Evolutionary conservation across 169 alveolate genomes (phyloP).

Genomic region (Condylostoma magnum): DNA sequence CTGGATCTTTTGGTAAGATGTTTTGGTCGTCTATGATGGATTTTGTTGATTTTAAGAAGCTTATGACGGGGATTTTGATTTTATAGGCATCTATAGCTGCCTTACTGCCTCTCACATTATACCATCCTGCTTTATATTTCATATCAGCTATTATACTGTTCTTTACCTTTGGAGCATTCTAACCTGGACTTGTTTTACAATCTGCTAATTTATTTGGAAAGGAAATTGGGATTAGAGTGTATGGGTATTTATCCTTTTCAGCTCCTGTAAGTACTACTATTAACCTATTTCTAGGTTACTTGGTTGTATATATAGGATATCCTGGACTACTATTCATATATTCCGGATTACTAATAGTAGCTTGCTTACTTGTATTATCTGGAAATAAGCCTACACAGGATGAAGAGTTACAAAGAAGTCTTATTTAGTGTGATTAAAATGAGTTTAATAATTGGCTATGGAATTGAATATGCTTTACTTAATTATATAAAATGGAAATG

Average conservation of each 20-base stretch:
- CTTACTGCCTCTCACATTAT: not conserved
- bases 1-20: not conserved
- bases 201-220: not conserved
- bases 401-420: not conserved
- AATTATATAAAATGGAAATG: too few species aligned
- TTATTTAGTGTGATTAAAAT: not conserved
- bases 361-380: not conserved
- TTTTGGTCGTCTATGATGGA: not conserved
- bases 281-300: not conserved
- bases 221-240: not conserved
- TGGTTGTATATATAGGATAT: not conserved
- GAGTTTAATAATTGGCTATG: not conserved
- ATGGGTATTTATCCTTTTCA: not conserved
- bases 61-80: not conserved
- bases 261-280: not conserved
- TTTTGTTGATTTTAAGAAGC: not conserved
- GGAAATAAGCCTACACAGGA: not conserved
- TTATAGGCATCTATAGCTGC: not conserved
- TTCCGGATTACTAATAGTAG: not conserved
- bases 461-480: too few species aligned
- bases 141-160: not conserved
- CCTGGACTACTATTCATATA: not conserved
- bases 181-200: not conserved
- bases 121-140: not conserved
- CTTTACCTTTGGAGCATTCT: not conserved